Base-by-base conservation (phyloP, 768 basidiomycete species). In the Pleurotus sapidus region DNA sequence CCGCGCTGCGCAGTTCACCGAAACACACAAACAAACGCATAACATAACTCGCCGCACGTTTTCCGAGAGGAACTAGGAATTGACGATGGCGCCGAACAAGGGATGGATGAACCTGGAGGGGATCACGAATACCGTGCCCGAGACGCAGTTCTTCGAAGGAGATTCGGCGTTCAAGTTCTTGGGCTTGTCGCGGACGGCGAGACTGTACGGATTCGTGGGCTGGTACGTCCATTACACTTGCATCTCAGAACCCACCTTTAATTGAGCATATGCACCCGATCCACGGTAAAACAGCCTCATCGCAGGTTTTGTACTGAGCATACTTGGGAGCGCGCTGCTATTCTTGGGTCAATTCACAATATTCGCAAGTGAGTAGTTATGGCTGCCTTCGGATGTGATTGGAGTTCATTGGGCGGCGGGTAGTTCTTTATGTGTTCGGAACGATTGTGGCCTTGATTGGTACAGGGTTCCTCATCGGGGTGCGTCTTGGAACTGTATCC, bases 401-500 rank as follows among this genome's bases (percentile, higher is more conserved):
- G 15, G 17, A 30, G 25, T 34, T 47, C 40, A 45, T 40, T 40
- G 2, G 42, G 30, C 45, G 49, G 27, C 58, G 39, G 17, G 3
- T 60, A 95, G 93, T 90, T 9, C 78, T 97, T 39, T 96, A 91
- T 77, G 83, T 81, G 23, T 62, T 95, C 27, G 95, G 95, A 34
- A 91, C 89, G 46, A 71, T 96, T 61, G 71, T 96, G 57, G 88
- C 90, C 12, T 82, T 98, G 50, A 68, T 89, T 55, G 94, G 93
- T 45, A 96, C 94, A 0, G 94, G 94, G 0, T 96, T 97, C 77
- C 74, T 96, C 66, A 85, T 96, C 56, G 92, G 92, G 59, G 93
- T 94, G 70, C 65, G 91, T 78, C 25, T 49, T 25, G 30, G 11
- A 11, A 11, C 30, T 34, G 11, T 34, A 34, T 34, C 30, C 4